Evolutionary conservation across 2,329 filamentous ascomycete species (phyloP), one percentile per base, ranked within the genome.

Genomic region (Penicillium aurantiogriseum): DNA sequence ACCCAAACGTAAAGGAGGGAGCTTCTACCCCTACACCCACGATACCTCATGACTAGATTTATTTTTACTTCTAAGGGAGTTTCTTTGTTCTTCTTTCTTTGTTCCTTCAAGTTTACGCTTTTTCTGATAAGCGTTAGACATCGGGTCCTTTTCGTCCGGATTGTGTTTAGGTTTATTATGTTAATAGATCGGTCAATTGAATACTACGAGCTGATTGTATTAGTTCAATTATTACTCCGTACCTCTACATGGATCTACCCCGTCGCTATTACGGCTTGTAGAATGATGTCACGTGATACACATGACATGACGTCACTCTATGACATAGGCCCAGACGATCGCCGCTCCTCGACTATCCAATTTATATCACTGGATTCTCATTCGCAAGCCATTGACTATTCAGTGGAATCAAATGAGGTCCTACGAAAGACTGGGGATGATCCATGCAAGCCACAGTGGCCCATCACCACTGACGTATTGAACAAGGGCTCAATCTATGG

Each of bases 1-100:
- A 76, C 56, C 72, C 76, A 5, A 71, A 77, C n/a, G 63, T 63
- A 17, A 68, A 70, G 33, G 61, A 69, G 4, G 56, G 64, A 65
- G 39, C 36, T 29, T 57, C 15, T 2, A 45, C 54, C 11, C 49
- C 54, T 13, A 53, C 27, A 11, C 21, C 54, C 3, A 42, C 19
- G 43, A 57, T n/a, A 48, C 23, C 40, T 47, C 54, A 48, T 27
- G 49, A 23, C 35, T 57, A 33, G 23, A n/a, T 31, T 9, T 15
- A 0, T 23, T 51, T 27, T 33, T 46, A 39, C 33, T 15, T 25
- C 21, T 5, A 17, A 27, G 8, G 46, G 23, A 25, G 38, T 38
- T 51, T 23, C 31, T 51, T 38, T 38, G 19, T 35, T 48, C 17
- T 43, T 33, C 15, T 21, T 29, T 45, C 13, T 25, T 54, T 33